Base-by-base conservation (phyloP, 2,329 filamentous ascomycete genomes). In the Colletotrichum endophyticum region DNA sequence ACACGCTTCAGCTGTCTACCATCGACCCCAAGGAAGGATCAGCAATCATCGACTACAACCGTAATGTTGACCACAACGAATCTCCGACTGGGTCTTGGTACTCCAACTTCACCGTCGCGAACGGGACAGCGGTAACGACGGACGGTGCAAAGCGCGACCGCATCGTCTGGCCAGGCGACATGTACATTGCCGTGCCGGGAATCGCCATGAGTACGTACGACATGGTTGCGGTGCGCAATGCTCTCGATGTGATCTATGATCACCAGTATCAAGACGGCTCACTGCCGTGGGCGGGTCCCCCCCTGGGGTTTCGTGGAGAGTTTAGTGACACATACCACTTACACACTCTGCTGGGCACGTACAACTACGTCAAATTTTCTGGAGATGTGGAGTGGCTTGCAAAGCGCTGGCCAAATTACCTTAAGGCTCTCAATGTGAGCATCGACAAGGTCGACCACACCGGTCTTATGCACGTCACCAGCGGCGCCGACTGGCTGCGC, bases 141-240 rank as follows among this genome's bases (percentile, higher is more conserved):
- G 89, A 91, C 78, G 90, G 90, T 5, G 88, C 89, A 3, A 91
- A 91, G 80, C 85, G 89, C 36, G 90, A 91, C 78, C 85, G 89
- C 9, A 82, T 90, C 5, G 88, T 91, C 4, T 92, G 90, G 89
- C 88, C 91, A 3, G 90, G 90, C 4, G 91, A 92, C 78, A 89
- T 92, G 86, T 87, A 87, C 6, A 89, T 91, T 63, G 77, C 77
- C 30, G 69, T 75, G 11, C 75, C 77, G 7, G 77, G 75, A 9
- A 77, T 78, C 16, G 70, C 77, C 22, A 71, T 78, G 34, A 77
- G 75, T 30, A 78, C 77, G 8, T 77, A 77, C 39, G 77, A 78
- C 68, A 78, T 78, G 12, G 82, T 88, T 56, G 86, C 86, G 39
- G 83, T 90, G 28, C 84, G 85, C 59, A 89, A 89, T 66, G 87